Conservation (phyloP, 1,284 basidiomycete species). For the Moesziomyces antarcticus region DNA sequence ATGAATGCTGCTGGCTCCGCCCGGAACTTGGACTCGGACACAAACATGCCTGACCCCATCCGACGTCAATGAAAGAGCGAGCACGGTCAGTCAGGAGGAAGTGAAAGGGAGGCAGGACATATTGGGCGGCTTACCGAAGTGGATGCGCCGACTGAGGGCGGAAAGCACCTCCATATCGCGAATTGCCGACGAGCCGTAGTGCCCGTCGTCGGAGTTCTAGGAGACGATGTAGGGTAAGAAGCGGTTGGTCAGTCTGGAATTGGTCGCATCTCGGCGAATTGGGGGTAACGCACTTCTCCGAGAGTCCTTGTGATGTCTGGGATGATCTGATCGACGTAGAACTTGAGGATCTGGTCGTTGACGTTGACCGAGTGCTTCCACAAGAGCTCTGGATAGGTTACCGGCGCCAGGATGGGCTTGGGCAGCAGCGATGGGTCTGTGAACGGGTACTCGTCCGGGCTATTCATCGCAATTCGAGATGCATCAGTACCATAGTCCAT, state of each 20-base stretch:
- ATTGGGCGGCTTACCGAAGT: conserved; percentile 80
- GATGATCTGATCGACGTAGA: conserved; percentile 84
- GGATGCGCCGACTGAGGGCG: conserved; percentile 92
- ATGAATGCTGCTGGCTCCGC: conserved; percentile 86
- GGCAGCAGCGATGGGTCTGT: conserved; percentile 80
- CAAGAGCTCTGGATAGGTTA: conserved; percentile 81
- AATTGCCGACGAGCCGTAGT: conserved; percentile 93
- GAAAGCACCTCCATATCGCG: conserved; percentile 94
- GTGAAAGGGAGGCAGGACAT: background rate
- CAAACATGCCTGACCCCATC: conserved; percentile 84
- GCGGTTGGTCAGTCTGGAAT: background rate
- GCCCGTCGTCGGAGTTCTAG: conserved; percentile 85
- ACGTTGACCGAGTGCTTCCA: conserved; percentile 85
- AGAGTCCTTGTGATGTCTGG: conserved; percentile 77
- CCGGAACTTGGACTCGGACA: conserved; percentile 94
- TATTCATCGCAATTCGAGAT: background rate
- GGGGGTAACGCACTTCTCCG: conserved; percentile 31
- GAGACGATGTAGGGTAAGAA: background rate
- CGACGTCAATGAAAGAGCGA: background rate
- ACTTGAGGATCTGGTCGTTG: conserved; percentile 86
- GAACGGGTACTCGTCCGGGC: conserved; percentile 96
- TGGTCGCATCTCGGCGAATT: background rate
- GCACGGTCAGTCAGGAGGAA: background rate
- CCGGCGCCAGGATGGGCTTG: conserved; percentile 80
- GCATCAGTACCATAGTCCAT: no score